Percentiles rank a stretch among this genome's conserved stretches.
Conservation (phyloP, 306 rosid species). For the Malus asiatica region DNA sequence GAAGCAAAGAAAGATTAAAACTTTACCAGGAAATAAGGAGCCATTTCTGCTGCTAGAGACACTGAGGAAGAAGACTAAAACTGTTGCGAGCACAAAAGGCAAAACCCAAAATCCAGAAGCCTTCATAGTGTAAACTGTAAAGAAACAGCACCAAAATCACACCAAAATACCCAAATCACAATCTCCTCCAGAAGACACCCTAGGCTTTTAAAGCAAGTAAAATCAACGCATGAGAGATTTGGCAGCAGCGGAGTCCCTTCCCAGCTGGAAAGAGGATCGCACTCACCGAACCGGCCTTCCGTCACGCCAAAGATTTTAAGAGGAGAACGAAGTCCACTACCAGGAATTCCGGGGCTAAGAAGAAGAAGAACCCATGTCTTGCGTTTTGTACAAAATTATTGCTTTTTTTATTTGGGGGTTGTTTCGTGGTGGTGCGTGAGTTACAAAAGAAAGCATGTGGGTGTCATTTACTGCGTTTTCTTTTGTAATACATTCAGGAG, state of each 20-base stretch:
- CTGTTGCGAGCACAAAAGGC: slow-evolving; percentile 26
- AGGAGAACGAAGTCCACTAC: slow-evolving; percentile 8
- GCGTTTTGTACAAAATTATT: not conserved
- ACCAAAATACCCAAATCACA: not conserved
- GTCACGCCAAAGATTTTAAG: slow-evolving; percentile 5
- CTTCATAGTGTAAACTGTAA: slow-evolving; percentile 39
- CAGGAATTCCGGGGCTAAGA: slow-evolving; percentile 8
- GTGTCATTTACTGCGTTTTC: not conserved
- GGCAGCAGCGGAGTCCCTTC: not conserved
- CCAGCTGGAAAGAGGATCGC: not conserved
- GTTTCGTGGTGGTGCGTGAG: slow-evolving; percentile 3
- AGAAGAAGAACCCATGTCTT: slow-evolving; percentile 1
- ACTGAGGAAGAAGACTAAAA: slow-evolving; percentile 21
- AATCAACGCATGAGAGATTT: not conserved
- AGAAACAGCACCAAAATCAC: not conserved
- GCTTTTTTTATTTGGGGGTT: not conserved
- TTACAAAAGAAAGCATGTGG: slow-evolving; percentile 26
- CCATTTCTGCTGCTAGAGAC: slow-evolving; percentile 15
- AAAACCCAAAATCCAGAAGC: slow-evolving; percentile 40
- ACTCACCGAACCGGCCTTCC: not conserved
- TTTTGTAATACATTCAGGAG: not conserved
- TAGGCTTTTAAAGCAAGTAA: not conserved
- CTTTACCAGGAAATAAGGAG: slow-evolving; percentile 27
- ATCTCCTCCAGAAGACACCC: too few species aligned
- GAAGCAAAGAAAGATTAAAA: not conserved